phyloP scores from a whole-genome alignment of 768 basidiomycete genomes.

The Mycena maculata region DNA sequence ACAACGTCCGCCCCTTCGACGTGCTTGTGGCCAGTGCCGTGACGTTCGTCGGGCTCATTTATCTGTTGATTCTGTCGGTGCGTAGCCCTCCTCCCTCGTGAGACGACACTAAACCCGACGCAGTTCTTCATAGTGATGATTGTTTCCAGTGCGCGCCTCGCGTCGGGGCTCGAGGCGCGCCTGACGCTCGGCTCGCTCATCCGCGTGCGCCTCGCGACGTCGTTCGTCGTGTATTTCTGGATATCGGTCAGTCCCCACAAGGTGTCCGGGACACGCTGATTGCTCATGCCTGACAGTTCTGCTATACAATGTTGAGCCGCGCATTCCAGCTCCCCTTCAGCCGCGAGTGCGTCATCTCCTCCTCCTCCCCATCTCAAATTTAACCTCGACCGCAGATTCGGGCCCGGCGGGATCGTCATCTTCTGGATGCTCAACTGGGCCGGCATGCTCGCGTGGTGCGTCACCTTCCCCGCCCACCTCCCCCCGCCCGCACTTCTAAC shows the following conservation, averaged over 20 bases:
- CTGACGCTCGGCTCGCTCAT: constrained; percentile 54
- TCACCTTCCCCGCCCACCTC: constrained; percentile 9
- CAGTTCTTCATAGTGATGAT: constrained; percentile 44
- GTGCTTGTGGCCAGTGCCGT: constrained; percentile 63
- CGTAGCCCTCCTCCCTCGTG: constrained; percentile 38
- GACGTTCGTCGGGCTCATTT: constrained; percentile 69
- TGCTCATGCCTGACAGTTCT: no score
- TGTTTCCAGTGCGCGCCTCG: constrained; percentile 40
- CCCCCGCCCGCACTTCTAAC: neutral
- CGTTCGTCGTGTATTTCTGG: constrained; percentile 55
- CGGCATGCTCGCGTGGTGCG: constrained; percentile 69
- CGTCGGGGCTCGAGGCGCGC: constrained; percentile 53
- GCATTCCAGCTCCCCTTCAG: constrained; percentile 70
- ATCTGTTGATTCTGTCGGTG: constrained; percentile 56
- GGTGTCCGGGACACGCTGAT: no score
- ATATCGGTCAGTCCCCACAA: constrained; percentile 45
- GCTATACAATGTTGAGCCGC: constrained; percentile 68
- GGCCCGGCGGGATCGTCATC: constrained; percentile 64
- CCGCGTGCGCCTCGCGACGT: constrained; percentile 51
- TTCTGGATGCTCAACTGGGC: constrained; percentile 77
- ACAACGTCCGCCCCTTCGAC: constrained; percentile 61
- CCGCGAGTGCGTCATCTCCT: constrained; percentile 50
- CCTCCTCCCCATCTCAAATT: neutral
- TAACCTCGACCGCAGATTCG: constrained; percentile 50
- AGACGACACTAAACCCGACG: constrained; percentile 33